A percentile compares a stretch with the other conserved stretches of the same genome.
Evolutionary conservation across 148 eudicot genomes (phyloP).

Genomic region (Suaeda aralocaspica): DNA sequence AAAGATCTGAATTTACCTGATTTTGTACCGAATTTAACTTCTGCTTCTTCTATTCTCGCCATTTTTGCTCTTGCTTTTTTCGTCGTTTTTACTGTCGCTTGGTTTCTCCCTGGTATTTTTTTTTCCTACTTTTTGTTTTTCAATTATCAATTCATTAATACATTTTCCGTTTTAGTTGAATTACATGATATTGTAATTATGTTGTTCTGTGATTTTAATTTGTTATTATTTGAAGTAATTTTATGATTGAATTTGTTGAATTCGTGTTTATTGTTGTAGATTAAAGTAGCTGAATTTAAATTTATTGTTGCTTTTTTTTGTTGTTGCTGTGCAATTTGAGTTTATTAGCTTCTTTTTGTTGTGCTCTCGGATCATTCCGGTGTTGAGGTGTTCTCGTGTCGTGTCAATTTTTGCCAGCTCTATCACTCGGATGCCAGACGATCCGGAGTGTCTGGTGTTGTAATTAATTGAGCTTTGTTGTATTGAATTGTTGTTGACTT

Average conservation of each 20-base stretch:
- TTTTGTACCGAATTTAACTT: constrained; percentile 50
- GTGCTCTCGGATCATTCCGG: no score
- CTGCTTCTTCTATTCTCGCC: constrained; percentile 45
- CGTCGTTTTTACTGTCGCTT: constrained; percentile 42
- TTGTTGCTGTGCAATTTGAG: background rate
- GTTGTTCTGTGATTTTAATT: no score
- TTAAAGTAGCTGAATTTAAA: no score
- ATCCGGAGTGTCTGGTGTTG: background rate
- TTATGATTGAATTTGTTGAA: no score
- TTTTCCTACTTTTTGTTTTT: background rate
- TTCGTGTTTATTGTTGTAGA: no score
- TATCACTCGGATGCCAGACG: background rate
- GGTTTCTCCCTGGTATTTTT: constrained; percentile 63
- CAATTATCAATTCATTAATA: no score
- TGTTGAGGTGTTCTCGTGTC: background rate
- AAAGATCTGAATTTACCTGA: constrained; percentile 62
- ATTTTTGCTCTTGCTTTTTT: constrained; percentile 47
- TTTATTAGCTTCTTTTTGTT: background rate
- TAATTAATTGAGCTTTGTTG: background rate
- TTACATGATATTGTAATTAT: no score
- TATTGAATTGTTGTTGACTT: background rate
- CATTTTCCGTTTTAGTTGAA: no score
- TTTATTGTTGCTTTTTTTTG: no score
- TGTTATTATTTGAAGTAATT: no score
- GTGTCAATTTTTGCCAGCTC: background rate